A percentile compares a stretch with the other conserved stretches of the same genome.
phyloP scores from a whole-genome alignment of 768 basidiomycete species.

The Trametes gibbosa region DNA sequence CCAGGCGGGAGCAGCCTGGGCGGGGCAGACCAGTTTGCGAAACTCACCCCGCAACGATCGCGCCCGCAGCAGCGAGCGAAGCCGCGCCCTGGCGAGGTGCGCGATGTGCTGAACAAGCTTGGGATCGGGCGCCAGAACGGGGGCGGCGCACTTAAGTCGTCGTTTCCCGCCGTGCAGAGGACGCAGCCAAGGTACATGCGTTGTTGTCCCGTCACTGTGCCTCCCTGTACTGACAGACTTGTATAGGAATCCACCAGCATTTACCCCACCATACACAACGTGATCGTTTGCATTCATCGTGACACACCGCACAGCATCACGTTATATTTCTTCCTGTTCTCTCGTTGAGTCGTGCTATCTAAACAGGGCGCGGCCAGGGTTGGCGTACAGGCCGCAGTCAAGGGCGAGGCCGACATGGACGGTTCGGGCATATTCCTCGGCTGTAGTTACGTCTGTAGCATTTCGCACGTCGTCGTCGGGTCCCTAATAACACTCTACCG shows the following conservation, averaged over 20 bases:
- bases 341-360: too few relatives aligned
- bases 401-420: conserved; percentile 1
- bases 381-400: too few relatives aligned
- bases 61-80: conserved; percentile 44
- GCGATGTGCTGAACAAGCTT: conserved; percentile 78
- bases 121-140: conserved; percentile 73
- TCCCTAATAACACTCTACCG: background rate
- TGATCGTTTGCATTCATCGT: conserved; percentile 5
- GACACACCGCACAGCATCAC: background rate
- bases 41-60: conserved; percentile 53
- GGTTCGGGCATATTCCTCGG: background rate
- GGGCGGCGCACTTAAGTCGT: conserved; percentile 64
- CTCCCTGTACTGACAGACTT: background rate
- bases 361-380: too few relatives aligned
- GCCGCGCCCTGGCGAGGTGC: conserved; percentile 65
- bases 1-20: conserved; percentile 23
- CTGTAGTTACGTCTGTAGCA: background rate
- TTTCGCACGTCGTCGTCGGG: background rate
- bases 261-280: conserved; percentile 36
- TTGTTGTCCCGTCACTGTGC: background rate
- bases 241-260: conserved; percentile 19
- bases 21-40: conserved; percentile 30
- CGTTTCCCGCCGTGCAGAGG: conserved; percentile 58
- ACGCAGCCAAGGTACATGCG: conserved; percentile 39
- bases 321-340: background rate